Evolutionary conservation across 225 moss, liverwort and hornwort species (phyloP).

Genomic region (Pleurozium schreberi): DNA sequence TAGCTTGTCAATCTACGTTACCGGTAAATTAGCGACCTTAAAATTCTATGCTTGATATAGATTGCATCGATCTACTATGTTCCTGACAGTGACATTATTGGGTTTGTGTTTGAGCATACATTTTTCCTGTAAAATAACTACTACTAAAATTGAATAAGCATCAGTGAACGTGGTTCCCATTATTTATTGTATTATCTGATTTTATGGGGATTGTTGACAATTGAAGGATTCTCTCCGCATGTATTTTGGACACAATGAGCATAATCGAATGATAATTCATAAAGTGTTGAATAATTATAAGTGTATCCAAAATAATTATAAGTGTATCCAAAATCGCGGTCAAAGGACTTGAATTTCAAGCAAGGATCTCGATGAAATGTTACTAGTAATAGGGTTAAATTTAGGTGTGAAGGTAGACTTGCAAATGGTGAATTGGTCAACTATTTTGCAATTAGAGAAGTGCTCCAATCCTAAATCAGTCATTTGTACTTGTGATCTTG

Average conservation of each 20-base stretch:
- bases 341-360: not conserved
- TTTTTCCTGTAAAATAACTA: not conserved
- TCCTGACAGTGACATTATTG: not conserved
- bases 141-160: not conserved
- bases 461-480: not conserved
- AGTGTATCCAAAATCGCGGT: not conserved
- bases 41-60: not conserved
- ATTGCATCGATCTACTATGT: not conserved
- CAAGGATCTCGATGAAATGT: not conserved
- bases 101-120: not conserved
- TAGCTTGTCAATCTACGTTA: not conserved
- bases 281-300: not conserved
- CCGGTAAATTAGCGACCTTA: too few relatives aligned
- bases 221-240: not conserved
- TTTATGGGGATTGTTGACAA: not conserved
- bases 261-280: not conserved
- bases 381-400: too few relatives aligned
- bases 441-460: not conserved
- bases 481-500: not conserved
- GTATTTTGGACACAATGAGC: not conserved
- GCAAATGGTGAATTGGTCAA: too few relatives aligned
- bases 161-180: fast-evolving
- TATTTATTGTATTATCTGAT: not conserved
- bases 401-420: too few relatives aligned
- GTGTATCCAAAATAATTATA: not conserved